Percentiles rank a stretch among this genome's conserved stretches.
Conservation (phyloP, 768 basidiomycete species). For the Phlebiopsis gigantea region DNA sequence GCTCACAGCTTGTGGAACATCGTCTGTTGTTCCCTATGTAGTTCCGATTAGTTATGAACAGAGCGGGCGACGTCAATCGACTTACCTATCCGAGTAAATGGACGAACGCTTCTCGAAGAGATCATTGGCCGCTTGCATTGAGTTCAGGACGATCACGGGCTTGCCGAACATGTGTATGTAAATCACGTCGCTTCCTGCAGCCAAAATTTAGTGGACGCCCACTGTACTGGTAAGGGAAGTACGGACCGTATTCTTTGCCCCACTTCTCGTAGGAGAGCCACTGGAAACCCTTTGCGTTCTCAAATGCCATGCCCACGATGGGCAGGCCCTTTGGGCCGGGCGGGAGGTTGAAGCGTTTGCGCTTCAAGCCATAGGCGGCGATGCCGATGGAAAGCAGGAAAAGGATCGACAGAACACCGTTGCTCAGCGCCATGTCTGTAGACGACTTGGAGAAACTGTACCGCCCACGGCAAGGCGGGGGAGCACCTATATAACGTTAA, state of each 20-base stretch:
- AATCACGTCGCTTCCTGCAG: conserved; percentile 12
- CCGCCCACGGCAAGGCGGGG: background rate
- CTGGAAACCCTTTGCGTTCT: conserved; percentile 14
- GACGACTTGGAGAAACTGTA: background rate
- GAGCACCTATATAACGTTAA: background rate
- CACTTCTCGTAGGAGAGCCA: conserved; percentile 13
- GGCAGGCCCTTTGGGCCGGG: conserved; percentile 19
- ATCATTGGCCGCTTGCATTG: conserved; percentile 17
- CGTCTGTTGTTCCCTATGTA: background rate
- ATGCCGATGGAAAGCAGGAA: background rate
- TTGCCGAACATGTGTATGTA: conserved; percentile 13
- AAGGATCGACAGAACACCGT: background rate
- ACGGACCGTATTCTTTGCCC: conserved; percentile 14
- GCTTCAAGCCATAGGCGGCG: background rate
- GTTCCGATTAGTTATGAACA: background rate
- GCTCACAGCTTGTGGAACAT: conserved; percentile 8
- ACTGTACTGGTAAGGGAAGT: background rate
- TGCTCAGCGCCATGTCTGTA: background rate
- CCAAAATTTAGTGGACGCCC: background rate
- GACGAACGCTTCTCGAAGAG: conserved; percentile 15
- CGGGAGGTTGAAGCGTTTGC: conserved; percentile 10
- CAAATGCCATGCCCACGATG: conserved; percentile 18
- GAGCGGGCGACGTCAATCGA: background rate
- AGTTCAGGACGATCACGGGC: conserved; percentile 20
- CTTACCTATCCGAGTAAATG: conserved; percentile 7